Conservation (phyloP, 2,329 filamentous ascomycete species). For the Colletotrichum euphorbiae region DNA sequence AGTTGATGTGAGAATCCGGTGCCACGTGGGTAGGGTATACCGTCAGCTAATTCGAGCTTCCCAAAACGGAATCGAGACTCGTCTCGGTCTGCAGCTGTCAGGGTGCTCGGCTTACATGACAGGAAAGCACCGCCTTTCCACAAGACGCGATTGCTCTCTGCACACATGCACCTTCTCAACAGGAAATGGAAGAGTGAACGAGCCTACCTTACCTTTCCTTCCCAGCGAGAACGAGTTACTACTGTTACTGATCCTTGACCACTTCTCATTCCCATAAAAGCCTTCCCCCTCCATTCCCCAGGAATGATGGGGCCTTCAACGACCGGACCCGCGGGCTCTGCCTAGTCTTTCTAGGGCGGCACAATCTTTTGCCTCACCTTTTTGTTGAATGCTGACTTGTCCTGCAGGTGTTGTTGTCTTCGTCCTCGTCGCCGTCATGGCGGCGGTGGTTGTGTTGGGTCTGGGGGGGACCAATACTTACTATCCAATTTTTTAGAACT, state of each 20-base stretch:
- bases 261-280: not conserved
- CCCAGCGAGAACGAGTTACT: not conserved
- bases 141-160: too few species aligned
- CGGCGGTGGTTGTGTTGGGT: not conserved
- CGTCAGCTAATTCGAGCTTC: not conserved
- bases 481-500: not conserved
- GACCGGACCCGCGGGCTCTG: not conserved
- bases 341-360: not conserved
- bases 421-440: not conserved
- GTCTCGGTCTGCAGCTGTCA: not conserved
- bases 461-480: not conserved
- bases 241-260: not conserved
- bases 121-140: not conserved
- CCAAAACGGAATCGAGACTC: not conserved
- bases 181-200: too few species aligned
- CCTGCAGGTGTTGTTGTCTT: not conserved
- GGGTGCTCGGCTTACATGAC: not conserved
- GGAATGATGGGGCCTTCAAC: constrained; percentile 5
- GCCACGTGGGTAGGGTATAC: not conserved
- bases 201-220: too few species aligned
- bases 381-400: not conserved
- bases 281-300: not conserved
- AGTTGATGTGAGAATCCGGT: not conserved
- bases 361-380: not conserved
- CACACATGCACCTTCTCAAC: too few species aligned